These are phyloP conservation scores for Sclerotinia minor DNA, from an alignment of 2,329 filamentous ascomycete species.

Conservation along the genomic window DNA sequence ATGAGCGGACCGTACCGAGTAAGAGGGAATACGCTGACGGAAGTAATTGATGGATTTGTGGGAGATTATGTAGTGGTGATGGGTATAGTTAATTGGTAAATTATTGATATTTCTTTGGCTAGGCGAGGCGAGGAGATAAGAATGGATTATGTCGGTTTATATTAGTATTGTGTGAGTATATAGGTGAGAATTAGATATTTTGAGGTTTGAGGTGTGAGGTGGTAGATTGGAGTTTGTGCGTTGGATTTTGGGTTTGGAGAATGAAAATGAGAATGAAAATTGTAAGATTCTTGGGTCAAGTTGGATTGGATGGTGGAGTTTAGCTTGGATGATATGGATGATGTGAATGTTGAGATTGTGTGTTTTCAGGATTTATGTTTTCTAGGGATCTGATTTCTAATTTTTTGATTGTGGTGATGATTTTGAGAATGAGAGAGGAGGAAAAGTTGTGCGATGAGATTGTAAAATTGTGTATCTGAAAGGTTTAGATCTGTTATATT, in stretches of 20 bases:
- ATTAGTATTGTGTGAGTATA: too few relatives aligned
- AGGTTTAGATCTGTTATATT: background rate
- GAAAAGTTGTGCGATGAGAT: background rate
- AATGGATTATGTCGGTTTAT: background rate
- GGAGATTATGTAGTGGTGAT: background rate
- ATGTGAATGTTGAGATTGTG: too few relatives aligned
- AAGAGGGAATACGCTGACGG: background rate
- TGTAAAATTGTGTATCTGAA: too few relatives aligned
- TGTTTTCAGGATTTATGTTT: too few relatives aligned
- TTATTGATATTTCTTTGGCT: background rate
- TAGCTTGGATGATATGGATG: too few relatives aligned
- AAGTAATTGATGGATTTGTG: background rate
- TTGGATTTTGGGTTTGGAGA: too few relatives aligned
- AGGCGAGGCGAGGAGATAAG: background rate
- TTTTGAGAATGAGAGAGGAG: rapidly evolving
- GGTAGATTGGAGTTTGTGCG: background rate
- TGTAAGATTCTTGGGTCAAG: too few relatives aligned
- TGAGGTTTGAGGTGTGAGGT: too few relatives aligned
- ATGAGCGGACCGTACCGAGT: rapidly evolving
- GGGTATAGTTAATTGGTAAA: background rate
- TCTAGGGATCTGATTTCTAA: too few relatives aligned
- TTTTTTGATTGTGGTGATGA: too few relatives aligned
- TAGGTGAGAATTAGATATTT: background rate
- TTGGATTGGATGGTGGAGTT: too few relatives aligned
- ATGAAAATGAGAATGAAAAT: too few relatives aligned